These are phyloP conservation scores for Camelina laxa DNA, from an alignment of 345 rosid species.

Conservation along the genomic window DNA sequence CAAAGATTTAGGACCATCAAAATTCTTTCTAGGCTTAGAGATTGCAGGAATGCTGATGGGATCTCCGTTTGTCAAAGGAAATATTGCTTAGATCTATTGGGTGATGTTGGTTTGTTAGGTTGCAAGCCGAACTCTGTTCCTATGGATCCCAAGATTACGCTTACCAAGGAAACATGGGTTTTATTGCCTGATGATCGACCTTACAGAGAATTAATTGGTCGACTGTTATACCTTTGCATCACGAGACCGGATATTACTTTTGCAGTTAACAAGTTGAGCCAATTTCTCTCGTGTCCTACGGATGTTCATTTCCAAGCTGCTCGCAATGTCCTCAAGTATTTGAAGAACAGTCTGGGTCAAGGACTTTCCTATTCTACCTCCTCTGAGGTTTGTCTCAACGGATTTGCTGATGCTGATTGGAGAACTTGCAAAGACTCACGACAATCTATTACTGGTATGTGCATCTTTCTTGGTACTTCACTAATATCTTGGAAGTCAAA, in stretches of 20 bases:
- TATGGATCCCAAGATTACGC: background rate
- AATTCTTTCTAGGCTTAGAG: background rate
- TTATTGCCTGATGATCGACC: background rate
- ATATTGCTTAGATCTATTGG: background rate
- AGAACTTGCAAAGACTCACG: background rate
- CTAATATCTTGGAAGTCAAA: background rate
- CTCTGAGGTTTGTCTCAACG: accelerated
- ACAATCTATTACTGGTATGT: background rate
- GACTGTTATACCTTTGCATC: background rate
- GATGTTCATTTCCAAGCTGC: background rate
- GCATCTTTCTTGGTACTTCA: background rate
- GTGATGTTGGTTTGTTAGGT: background rate
- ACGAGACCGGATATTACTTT: background rate
- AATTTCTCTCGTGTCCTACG: background rate
- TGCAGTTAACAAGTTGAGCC: background rate
- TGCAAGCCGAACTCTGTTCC: background rate
- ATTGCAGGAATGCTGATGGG: background rate
- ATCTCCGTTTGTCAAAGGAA: background rate
- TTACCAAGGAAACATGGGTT: background rate
- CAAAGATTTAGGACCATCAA: background rate
- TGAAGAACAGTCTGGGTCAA: background rate
- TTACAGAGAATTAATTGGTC: background rate
- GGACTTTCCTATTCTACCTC: background rate
- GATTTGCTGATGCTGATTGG: background rate
- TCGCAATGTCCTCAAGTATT: background rate